These are phyloP conservation scores for Plantago coronopus DNA, from an alignment of 305 asterid genomes.

Conservation along the genomic window DNA sequence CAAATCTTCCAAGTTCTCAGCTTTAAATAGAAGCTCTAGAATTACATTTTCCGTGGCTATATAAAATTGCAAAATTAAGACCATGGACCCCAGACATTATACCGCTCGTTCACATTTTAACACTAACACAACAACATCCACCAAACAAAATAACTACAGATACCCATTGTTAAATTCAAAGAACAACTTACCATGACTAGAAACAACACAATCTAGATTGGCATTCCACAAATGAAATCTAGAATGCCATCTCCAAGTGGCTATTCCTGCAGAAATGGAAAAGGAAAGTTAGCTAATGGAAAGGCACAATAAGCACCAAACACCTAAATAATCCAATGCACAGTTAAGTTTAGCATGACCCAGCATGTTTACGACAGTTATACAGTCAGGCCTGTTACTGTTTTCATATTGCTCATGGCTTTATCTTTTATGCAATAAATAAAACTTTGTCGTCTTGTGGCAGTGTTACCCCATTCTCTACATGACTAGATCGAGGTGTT, in stretches of 20 bases:
- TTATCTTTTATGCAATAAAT: neutral
- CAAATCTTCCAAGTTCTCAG: too few relatives aligned
- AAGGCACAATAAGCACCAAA: slow-evolving; percentile 6
- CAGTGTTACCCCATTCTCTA: too few relatives aligned
- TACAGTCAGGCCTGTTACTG: neutral
- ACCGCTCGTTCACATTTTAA: slow-evolving; percentile 4
- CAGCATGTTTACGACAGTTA: neutral
- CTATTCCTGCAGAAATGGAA: slow-evolving; percentile 49
- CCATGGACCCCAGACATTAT: neutral
- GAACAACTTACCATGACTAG: slow-evolving; percentile 48
- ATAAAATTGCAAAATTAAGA: too few relatives aligned
- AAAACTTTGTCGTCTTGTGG: neutral
- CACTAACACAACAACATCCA: slow-evolving; percentile 8
- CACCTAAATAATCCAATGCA: neutral
- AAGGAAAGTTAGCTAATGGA: slow-evolving; percentile 20
- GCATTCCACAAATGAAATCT: slow-evolving; percentile 20
- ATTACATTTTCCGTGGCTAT: too few relatives aligned
- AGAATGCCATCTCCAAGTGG: slow-evolving; percentile 43
- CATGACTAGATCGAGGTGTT: too few relatives aligned
- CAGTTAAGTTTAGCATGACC: neutral
- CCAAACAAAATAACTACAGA: neutral
- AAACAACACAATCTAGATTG: slow-evolving; percentile 12
- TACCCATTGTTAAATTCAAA: slow-evolving; percentile 2
- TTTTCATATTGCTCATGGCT: neutral
- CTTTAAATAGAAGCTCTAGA: too few relatives aligned